Evolutionary conservation across 2,329 filamentous ascomycete genomes (phyloP).

Genomic region (Lachnellula subtilissima): DNA sequence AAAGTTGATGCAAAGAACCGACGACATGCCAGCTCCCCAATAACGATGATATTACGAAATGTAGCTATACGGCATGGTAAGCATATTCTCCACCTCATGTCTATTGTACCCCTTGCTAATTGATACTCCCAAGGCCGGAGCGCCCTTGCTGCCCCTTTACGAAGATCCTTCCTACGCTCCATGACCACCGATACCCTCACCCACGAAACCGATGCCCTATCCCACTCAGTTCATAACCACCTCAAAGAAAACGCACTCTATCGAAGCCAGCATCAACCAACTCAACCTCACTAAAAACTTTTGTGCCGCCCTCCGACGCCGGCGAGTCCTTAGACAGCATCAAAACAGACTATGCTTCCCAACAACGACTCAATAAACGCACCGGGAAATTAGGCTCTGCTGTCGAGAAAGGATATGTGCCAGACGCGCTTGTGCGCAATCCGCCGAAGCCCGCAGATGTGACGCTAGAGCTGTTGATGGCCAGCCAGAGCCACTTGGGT

Average conservation of each 20-base stretch:
- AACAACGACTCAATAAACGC: conserved; percentile 37
- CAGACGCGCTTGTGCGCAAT: conserved; percentile 60
- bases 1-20: conserved; percentile 16
- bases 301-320: conserved; percentile 23
- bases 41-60: conserved; percentile 54
- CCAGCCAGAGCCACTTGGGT: conserved; percentile 81
- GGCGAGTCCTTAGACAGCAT: conserved; percentile 8
- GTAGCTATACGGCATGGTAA: conserved; percentile 50
- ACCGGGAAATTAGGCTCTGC: conserved; percentile 46
- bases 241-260: conserved; percentile 19
- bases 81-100: conserved; percentile 13
- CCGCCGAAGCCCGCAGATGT: conserved; percentile 76
- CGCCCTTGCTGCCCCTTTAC: conserved; percentile 44
- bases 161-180: conserved; percentile 35
- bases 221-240: conserved; percentile 15
- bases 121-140: conserved; percentile 43
- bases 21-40: conserved; percentile 14
- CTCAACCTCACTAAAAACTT: conserved; percentile 18
- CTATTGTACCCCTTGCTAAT: conserved; percentile 9
- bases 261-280: conserved; percentile 21
- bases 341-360: conserved; percentile 18
- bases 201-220: conserved; percentile 13
- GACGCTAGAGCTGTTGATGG: conserved; percentile 85
- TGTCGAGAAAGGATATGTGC: conserved; percentile 55
- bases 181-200: conserved; percentile 30